Base-by-base conservation (phyloP, 78 protist genomes). In the Carpediemonas membranifera region DNA sequence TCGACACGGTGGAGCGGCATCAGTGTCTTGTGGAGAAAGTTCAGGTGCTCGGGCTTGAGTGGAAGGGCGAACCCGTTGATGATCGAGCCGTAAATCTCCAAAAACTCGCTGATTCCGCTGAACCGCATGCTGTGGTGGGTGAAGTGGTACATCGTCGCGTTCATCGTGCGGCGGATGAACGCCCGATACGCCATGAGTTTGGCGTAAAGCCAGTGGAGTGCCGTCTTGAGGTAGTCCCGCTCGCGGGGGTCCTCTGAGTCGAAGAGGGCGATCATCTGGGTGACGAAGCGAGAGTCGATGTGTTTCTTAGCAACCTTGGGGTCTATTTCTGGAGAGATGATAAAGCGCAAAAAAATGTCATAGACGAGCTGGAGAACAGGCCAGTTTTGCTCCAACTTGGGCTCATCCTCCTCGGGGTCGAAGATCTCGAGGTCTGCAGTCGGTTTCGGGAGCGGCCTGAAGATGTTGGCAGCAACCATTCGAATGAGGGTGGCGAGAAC, bases 31-130 rank as follows among this genome's bases (percentile, higher is more conserved):
- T 27, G 27, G 14, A 92, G 68, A 55, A 92, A 89, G 30, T 59
- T 56, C 53, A 74, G 79, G 75, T 92, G 97, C 72, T 92, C 97
- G 30, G 75, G 88, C 66, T 92, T 92, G 24, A 92, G 79, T 27
- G 97, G 97, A 3, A 84, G 77, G 1, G 92, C 94, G 65, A 92
- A 92, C 2, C 97, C 97, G 73, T 89, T 89, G 65, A 92, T 92
- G 68, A 92, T 92, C 30, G 86, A 71, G 35, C 73, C 64, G 18
- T 54, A 44, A 44, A 68, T 65, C 19, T 84, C 96, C 19, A 92
- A 85, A 37, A 92, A 82, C 82, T 89, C 97, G 0, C 89, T 82
- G 2, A 92, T 66, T 19, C 95, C 91, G 61, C 81, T 86, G 69
- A 87, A 92, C 31, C 80, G 80, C 55, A 77, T 87, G 1, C 84